These are phyloP conservation scores for Plantago major DNA, from an alignment of 257 asterid species.

Conservation along the genomic window DNA sequence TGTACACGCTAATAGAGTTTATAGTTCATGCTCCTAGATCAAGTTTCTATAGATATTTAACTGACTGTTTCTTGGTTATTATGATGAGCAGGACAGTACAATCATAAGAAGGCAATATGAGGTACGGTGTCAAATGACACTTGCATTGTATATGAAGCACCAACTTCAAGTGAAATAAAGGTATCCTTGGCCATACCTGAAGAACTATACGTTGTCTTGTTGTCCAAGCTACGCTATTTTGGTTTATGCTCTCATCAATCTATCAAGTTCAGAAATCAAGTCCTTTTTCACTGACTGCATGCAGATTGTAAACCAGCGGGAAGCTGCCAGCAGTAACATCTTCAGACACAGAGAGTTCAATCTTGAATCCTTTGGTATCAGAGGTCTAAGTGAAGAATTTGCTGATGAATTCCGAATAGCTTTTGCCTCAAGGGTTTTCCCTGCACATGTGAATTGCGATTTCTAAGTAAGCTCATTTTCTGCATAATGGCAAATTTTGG, in stretches of 20 bases:
- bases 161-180: constrained; percentile 86
- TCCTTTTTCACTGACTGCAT: constrained; percentile 22
- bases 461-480: constrained; percentile 57
- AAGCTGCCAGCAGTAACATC: constrained; percentile 91
- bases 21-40: no score
- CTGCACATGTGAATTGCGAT: constrained; percentile 95
- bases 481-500: constrained; percentile 10
- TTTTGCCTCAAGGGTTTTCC: constrained; percentile 98
- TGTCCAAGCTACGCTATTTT: constrained; percentile 15
- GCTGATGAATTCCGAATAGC: constrained; percentile 98
- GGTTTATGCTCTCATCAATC: constrained; percentile 16
- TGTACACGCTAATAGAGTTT: no score
- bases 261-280: constrained; percentile 15
- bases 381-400: constrained; percentile 96
- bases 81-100: no score
- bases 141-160: constrained; percentile 79
- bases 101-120: no score
- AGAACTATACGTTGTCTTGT: constrained; percentile 11
- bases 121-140: constrained; percentile 84
- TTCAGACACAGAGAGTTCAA: constrained; percentile 91
- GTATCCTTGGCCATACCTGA: constrained; percentile 27
- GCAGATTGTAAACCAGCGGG: constrained; percentile 97
- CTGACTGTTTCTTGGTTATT: no score
- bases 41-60: no score
- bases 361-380: constrained; percentile 84